Percentiles rank a stretch among this genome's conserved stretches.
These are phyloP conservation scores for Trichophyton equinum DNA, from an alignment of 2,329 filamentous ascomycete genomes.

Conservation along the genomic window DNA sequence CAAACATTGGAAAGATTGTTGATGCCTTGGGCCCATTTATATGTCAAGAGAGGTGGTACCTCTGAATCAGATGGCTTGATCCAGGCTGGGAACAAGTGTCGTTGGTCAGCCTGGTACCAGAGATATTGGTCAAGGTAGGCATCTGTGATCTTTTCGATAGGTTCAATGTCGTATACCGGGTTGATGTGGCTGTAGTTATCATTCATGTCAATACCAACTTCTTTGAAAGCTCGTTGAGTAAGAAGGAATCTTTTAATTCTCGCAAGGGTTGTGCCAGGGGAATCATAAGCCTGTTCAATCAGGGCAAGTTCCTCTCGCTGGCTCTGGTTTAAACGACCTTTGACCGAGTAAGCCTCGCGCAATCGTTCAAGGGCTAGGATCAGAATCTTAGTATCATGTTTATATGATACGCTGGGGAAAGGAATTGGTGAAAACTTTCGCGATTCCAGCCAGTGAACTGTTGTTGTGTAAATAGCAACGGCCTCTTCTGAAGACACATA, in stretches of 20 bases:
- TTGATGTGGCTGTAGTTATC: conserved; percentile 99
- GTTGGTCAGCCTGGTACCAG: conserved; percentile 97
- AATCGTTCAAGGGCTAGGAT: conserved; percentile 89
- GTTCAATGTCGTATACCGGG: conserved; percentile 96
- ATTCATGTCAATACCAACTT: conserved; percentile 99
- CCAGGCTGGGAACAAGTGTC: conserved; percentile 94
- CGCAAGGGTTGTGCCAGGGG: conserved; percentile 86
- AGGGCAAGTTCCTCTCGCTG: conserved; percentile 92
- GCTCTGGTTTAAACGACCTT: conserved; percentile 90
- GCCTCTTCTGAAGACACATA: conserved; percentile 98
- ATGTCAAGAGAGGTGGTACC: conserved; percentile 82
- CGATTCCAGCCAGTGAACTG: conserved; percentile 96
- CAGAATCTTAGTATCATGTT: conserved; percentile 97
- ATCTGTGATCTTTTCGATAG: conserved; percentile 98
- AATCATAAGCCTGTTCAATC: conserved; percentile 97
- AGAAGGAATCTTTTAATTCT: conserved; percentile 95
- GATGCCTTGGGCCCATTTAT: conserved; percentile 99
- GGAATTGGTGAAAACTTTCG: conserved; percentile 97
- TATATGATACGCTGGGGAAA: conserved; percentile 97
- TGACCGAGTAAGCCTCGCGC: conserved; percentile 92
- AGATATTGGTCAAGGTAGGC: conserved; percentile 97
- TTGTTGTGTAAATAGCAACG: conserved; percentile 96
- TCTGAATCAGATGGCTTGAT: conserved; percentile 98
- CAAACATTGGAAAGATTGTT: conserved; percentile 95
- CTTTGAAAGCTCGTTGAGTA: conserved; percentile 96